Percentiles rank a stretch among this genome's conserved stretches.
Conservation (phyloP, 169 alveolate genomes). For the Plasmodium inui region DNA sequence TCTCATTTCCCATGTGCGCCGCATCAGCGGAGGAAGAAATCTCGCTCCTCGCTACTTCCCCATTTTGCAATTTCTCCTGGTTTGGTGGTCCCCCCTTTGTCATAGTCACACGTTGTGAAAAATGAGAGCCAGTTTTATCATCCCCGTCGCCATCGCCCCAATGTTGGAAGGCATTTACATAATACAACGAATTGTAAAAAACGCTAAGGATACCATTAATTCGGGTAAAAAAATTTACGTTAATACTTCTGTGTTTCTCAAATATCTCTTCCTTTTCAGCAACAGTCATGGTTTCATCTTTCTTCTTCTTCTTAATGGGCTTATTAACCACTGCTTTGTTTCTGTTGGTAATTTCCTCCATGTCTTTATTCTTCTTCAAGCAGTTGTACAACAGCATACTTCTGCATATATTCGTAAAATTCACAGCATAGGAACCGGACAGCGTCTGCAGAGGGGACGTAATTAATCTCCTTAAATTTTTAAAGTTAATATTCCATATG, state of each 20-base stretch:
- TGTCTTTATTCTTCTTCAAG: conserved; percentile 39
- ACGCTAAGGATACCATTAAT: conserved; percentile 62
- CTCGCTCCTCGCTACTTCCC: neutral
- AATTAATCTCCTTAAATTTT: conserved; percentile 84
- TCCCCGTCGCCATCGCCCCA: neutral
- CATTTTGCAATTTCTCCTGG: neutral
- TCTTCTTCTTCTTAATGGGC: conserved; percentile 62
- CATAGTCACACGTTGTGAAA: neutral
- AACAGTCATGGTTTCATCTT: conserved; percentile 46
- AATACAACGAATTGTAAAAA: conserved; percentile 64
- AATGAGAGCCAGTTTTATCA: neutral
- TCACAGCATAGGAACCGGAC: conserved; percentile 78
- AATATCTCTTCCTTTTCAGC: conserved; percentile 75
- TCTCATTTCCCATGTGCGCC: neutral
- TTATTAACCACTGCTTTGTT: conserved; percentile 36
- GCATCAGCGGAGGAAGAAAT: neutral
- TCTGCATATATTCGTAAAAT: conserved; percentile 72
- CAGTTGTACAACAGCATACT: conserved; percentile 60
- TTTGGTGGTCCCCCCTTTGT: neutral
- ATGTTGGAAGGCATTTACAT: conserved; percentile 40
- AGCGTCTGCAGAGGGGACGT: conserved; percentile 86
- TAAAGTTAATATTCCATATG: conserved; percentile 91
- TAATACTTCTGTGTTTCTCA: conserved; percentile 57
- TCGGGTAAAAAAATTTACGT: conserved; percentile 54
- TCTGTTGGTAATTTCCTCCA: conserved; percentile 27